phyloP scores from a whole-genome alignment of 169 alveolate species.

The Plasmodium malariae region DNA sequence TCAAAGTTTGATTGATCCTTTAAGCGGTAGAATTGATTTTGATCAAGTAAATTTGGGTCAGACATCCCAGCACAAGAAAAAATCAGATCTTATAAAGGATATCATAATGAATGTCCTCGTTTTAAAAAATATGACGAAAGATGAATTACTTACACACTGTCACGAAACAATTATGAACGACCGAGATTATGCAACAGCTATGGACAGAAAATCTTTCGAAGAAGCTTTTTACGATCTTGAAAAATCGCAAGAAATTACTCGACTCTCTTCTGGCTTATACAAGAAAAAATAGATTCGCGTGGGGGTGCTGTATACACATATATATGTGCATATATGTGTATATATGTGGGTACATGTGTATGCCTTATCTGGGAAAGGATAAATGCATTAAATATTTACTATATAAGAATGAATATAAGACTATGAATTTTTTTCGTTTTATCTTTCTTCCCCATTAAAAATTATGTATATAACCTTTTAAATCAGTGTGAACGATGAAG shows the following conservation, averaged over 20 bases:
- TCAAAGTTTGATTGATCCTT: constrained; percentile 99
- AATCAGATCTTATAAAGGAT: constrained; percentile 71
- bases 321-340: background rate
- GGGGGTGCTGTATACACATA: background rate
- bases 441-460: background rate
- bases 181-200: constrained; percentile 21
- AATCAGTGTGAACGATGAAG: too few relatives aligned
- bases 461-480: too few relatives aligned
- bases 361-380: too few relatives aligned
- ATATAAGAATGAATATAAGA: background rate
- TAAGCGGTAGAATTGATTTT: constrained; percentile 97
- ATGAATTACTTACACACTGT: constrained; percentile 65
- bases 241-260: constrained; percentile 72
- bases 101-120: constrained; percentile 63
- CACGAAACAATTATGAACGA: constrained; percentile 73
- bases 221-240: constrained; percentile 76
- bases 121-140: constrained; percentile 74
- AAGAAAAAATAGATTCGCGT: constrained; percentile 33
- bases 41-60: constrained; percentile 95
- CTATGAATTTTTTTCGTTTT: background rate
- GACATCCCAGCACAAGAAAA: constrained; percentile 77
- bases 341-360: background rate
- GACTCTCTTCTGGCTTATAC: constrained; percentile 67
- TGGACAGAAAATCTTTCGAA: constrained; percentile 76
- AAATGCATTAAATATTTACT: background rate